Conservation (phyloP, 164 flowering plant genomes). For the Umbellularia californica region DNA sequence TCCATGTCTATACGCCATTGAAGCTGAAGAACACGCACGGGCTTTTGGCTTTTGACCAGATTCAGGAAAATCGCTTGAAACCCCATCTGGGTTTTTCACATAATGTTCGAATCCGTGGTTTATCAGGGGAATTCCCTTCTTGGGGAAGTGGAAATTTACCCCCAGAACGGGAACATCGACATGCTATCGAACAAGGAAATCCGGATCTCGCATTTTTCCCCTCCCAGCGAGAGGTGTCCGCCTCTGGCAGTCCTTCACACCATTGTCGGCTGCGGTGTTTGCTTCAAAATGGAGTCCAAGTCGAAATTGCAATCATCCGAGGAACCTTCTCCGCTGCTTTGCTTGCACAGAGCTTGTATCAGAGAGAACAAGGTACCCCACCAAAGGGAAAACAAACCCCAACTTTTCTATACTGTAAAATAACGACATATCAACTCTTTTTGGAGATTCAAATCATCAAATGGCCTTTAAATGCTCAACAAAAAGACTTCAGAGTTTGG, state of each 20-base stretch:
- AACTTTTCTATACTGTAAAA: not conserved
- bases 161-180: conserved; percentile 31
- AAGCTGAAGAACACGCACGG: not conserved
- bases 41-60: not conserved
- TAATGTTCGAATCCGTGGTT: conserved; percentile 62
- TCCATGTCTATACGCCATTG: not conserved
- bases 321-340: conserved; percentile 55
- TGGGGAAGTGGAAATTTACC: conserved; percentile 80
- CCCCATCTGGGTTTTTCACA: not conserved
- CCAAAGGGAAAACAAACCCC: not conserved
- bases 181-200: conserved; percentile 46
- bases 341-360: conserved; percentile 81
- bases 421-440: not conserved
- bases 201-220: conserved; percentile 65
- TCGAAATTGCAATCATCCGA: conserved; percentile 26
- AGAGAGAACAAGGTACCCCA: conserved; percentile 87
- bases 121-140: conserved; percentile 64
- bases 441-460: not conserved
- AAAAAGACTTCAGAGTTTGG: not conserved
- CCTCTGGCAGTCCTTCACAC: conserved; percentile 96
- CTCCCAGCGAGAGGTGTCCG: conserved; percentile 90
- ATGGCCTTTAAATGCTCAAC: not conserved
- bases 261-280: conserved; percentile 50
- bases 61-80: not conserved
- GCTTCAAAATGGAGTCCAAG: conserved; percentile 88